These are phyloP conservation scores for Flueggea neowawraea DNA, from an alignment of 441 rosid genomes.

Conservation along the genomic window DNA sequence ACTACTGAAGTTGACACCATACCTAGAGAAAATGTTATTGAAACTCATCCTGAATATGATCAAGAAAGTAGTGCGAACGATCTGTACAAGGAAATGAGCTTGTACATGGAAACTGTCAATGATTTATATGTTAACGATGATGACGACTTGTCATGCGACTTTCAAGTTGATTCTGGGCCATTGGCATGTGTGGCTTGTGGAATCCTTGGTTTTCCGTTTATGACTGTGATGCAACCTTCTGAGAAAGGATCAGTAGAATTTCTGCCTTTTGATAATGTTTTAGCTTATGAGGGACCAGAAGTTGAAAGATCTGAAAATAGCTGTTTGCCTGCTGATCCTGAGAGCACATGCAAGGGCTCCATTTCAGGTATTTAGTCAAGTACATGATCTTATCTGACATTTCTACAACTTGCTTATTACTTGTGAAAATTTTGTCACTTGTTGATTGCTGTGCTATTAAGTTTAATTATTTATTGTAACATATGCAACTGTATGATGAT, in stretches of 20 bases:
- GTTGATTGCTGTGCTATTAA: too few species aligned
- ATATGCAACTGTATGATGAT: too few species aligned
- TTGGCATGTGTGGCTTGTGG: constrained; percentile 97
- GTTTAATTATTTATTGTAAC: too few species aligned
- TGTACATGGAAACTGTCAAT: constrained; percentile 80
- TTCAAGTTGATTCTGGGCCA: constrained; percentile 91
- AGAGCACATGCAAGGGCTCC: constrained; percentile 18
- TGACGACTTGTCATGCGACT: constrained; percentile 75
- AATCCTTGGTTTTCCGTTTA: constrained; percentile 97
- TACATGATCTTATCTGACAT: background rate
- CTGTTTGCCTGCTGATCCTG: constrained; percentile 14
- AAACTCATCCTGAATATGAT: constrained; percentile 35
- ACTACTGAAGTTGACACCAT: constrained; percentile 25
- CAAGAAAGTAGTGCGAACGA: constrained; percentile 29
- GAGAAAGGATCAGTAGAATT: constrained; percentile 44
- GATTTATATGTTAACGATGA: constrained; percentile 63
- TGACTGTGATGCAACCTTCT: constrained; percentile 86
- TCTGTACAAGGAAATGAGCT: constrained; percentile 76
- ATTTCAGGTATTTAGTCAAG: constrained; percentile 33
- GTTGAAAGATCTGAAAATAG: constrained; percentile 14
- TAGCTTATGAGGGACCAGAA: constrained; percentile 18
- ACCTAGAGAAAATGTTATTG: constrained; percentile 35
- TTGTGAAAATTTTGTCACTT: too few species aligned
- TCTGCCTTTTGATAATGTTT: constrained; percentile 22
- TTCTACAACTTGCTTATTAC: background rate